Evolutionary conservation across 371 early-diverging fungal species (phyloP).

Genomic region (Fennellomyces sp.): DNA sequence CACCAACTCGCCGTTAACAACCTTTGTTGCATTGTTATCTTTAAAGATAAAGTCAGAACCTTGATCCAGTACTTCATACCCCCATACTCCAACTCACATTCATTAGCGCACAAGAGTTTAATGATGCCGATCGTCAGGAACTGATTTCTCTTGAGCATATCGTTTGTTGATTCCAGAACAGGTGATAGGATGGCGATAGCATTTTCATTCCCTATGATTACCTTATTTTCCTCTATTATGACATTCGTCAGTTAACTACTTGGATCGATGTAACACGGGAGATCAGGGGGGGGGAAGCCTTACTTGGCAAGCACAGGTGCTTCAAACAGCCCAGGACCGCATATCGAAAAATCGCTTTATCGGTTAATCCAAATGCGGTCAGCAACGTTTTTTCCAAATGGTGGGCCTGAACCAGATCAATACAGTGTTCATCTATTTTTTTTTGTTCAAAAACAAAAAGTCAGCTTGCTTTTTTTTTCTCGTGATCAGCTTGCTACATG

Average conservation of each 20-base stretch:
- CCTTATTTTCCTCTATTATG: slow-evolving; percentile 47
- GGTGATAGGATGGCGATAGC: slow-evolving; percentile 51
- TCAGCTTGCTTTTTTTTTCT: not conserved
- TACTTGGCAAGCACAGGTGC: slow-evolving; percentile 65
- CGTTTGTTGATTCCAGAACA: slow-evolving; percentile 51
- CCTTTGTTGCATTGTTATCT: slow-evolving; percentile 40
- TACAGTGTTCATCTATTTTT: slow-evolving; percentile 56
- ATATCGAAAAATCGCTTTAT: slow-evolving; percentile 62
- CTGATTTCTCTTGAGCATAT: slow-evolving; percentile 66
- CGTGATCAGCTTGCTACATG: not conserved
- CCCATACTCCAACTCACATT: slow-evolving; percentile 52
- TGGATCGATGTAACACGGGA: not conserved
- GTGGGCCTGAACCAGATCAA: slow-evolving; percentile 58
- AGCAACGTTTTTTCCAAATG: slow-evolving; percentile 49
- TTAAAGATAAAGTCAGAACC: too few species aligned
- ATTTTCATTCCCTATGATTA: slow-evolving; percentile 50
- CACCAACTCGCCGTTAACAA: slow-evolving; percentile 14
- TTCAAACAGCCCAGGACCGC: slow-evolving; percentile 63
- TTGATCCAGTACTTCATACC: too few species aligned
- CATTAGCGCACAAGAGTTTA: slow-evolving; percentile 55
- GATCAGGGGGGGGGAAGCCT: not conserved
- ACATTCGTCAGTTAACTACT: too few species aligned
- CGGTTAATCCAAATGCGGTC: slow-evolving; percentile 46
- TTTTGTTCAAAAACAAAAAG: too few species aligned
- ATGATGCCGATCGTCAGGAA: slow-evolving; percentile 62